Evolutionary conservation across 495 filamentous ascomycete genomes (phyloP), one percentile per base, ranked within the genome.

Genomic region (Platismatia glauca): DNA sequence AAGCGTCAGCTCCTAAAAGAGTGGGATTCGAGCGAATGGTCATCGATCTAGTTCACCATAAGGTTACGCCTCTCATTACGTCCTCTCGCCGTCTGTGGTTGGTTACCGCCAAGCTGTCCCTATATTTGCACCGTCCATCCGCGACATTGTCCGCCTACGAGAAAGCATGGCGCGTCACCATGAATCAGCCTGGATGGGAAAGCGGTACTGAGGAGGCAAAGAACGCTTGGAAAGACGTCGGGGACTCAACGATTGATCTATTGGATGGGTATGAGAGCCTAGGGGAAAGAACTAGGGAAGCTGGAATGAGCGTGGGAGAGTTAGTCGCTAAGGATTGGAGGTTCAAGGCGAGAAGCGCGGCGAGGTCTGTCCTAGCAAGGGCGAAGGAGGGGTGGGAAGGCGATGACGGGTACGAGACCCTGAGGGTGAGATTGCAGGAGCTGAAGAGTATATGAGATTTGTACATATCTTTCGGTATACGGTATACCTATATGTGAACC

Each of bases 371-470:
- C 9, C 76, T 91, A 75, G 88, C 91, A 0, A 89, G 87, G 70
- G 93, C 84, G 18, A 95, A 85, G 75, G 86, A 89, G 66, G 80
- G 72, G 7, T 97, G 91, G 90, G 91, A 95, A 75, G 89, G 79
- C 4, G 87, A 79, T 48, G 76, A 81, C 60, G 88, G 82, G 62
- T 97, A 86, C 86, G 77, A 79, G 57, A 79, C 71, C 57, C 71
- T 97, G 72, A 73, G 79, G 71, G 79, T 73, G 61, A 74, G 80
- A 61, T 62, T 88, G 76, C 78, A 84, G 58, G 86, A 81, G 46
- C 71, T 93, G 72, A 86, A 79, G 58, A 34, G 29, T 41, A 33
- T n/a, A n/a, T 65, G 53, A 65, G 15, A 7, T 20, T 48, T 48
- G 4, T 27, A 22, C 18, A 43, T 1, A 43, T 43, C 12, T 7